Evolutionary conservation across 371 early-diverging fungal genomes (phyloP).

Genomic region (Circinella umbellata): DNA sequence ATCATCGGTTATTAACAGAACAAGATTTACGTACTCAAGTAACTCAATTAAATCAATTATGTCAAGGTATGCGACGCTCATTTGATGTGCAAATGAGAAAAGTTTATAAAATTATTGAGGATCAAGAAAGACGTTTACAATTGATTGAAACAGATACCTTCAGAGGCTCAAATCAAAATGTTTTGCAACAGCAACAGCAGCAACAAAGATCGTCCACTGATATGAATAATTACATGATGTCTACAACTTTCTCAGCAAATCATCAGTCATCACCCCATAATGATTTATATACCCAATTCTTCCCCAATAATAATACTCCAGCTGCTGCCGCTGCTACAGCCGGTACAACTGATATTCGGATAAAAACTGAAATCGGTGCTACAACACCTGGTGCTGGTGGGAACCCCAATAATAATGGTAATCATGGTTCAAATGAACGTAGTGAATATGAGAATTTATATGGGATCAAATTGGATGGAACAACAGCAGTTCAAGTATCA

Average conservation of each 20-base stretch:
- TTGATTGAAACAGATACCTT: conserved; percentile 11
- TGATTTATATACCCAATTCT: conserved; percentile 14
- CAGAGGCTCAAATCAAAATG: neutral
- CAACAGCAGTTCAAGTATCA: neutral
- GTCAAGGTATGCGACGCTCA: conserved; percentile 14
- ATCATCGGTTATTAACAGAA: conserved; percentile 12
- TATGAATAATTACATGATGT: conserved; percentile 2
- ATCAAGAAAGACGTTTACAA: conserved; percentile 21
- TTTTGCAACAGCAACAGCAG: conserved; percentile 11
- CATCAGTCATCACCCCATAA: conserved; percentile 9
- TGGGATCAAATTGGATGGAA: neutral
- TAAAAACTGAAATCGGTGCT: conserved; percentile 14
- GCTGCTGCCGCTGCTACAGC: too few species aligned
- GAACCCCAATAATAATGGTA: neutral
- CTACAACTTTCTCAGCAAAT: neutral
- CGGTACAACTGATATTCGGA: neutral
- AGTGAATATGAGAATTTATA: neutral
- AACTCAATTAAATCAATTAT: conserved; percentile 16
- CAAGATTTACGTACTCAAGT: conserved; percentile 22
- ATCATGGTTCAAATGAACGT: neutral
- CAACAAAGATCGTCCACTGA: conserved; percentile 3
- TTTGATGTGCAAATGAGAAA: conserved; percentile 21
- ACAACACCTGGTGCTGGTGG: neutral
- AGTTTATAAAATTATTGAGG: conserved; percentile 20
- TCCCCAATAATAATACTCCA: neutral